phyloP scores from a whole-genome alignment of 1,284 basidiomycete genomes.

The Heterobasidion annosum region DNA sequence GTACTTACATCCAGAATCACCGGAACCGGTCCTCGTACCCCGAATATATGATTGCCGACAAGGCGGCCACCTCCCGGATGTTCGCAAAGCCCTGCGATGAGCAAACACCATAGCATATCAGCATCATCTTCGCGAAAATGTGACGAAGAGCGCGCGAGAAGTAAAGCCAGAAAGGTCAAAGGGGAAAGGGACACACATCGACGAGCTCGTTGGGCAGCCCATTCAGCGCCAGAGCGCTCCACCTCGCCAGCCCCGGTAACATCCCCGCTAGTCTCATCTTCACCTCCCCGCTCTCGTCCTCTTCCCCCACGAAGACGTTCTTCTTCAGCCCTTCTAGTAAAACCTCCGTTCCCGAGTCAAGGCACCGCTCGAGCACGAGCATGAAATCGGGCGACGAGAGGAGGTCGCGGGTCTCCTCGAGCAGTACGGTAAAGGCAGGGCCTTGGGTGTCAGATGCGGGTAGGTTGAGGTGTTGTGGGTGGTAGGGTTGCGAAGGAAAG shows the following conservation, averaged over 20 bases:
- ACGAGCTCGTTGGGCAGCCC: conserved; percentile 76
- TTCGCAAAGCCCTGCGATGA: conserved; percentile 19
- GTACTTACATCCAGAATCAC: conserved; percentile 9
- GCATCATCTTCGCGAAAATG: not conserved
- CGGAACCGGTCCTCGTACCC: conserved; percentile 25
- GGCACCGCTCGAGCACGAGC: conserved; percentile 52
- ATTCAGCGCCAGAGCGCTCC: conserved; percentile 65
- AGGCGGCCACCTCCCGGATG: conserved; percentile 20
- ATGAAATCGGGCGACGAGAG: conserved; percentile 65
- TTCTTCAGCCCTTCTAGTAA: conserved; percentile 46
- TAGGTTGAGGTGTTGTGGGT: not conserved
- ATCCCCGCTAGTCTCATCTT: conserved; percentile 64
- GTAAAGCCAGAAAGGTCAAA: conserved; percentile 5
- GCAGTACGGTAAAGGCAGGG: conserved; percentile 49
- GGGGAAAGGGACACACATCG: conserved; percentile 49
- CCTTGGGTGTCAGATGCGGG: conserved; percentile 24
- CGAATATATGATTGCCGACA: conserved; percentile 27
- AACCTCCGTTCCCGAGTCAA: conserved; percentile 58
- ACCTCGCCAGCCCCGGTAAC: conserved; percentile 69
- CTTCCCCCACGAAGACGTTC: conserved; percentile 37
- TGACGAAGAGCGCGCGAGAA: not conserved
- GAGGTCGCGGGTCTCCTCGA: conserved; percentile 61
- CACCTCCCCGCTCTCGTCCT: conserved; percentile 29
- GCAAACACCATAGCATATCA: not conserved
- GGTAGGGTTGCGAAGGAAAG: conserved; percentile 15